These are phyloP conservation scores for Flaveria brownii DNA, from an alignment of 129 eudicot genomes.

Conservation along the genomic window DNA sequence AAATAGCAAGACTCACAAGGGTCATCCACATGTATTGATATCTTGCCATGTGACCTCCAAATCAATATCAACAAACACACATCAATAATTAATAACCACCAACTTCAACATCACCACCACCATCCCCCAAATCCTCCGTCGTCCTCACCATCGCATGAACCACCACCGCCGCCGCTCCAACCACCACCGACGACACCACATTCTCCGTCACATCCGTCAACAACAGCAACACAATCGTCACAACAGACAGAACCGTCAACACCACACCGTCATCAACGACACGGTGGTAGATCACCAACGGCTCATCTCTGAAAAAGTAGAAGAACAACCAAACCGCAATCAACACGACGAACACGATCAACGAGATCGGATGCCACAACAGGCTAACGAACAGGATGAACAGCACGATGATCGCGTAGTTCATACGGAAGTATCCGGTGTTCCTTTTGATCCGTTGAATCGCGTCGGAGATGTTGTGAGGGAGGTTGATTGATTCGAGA, in stretches of 20 bases:
- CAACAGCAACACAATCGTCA: constrained; percentile 53
- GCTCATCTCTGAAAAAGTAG: constrained; percentile 67
- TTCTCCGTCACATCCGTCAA: constrained; percentile 46
- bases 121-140: constrained; percentile 59
- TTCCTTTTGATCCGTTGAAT: constrained; percentile 42
- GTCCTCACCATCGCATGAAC: constrained; percentile 58
- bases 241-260: constrained; percentile 36
- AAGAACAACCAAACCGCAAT: constrained; percentile 68
- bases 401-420: constrained; percentile 48
- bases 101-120: constrained; percentile 44
- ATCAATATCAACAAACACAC: constrained; percentile 16
- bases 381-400: constrained; percentile 46
- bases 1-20: too few species aligned
- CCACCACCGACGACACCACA: constrained; percentile 43
- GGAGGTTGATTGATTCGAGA: constrained; percentile 39
- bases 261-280: constrained; percentile 47
- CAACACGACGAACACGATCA: constrained; percentile 47
- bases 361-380: constrained; percentile 58
- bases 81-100: constrained; percentile 32
- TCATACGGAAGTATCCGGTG: constrained; percentile 54
- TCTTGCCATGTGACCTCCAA: too few species aligned
- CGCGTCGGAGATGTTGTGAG: constrained; percentile 35
- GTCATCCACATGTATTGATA: too few species aligned
- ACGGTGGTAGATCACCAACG: constrained; percentile 43
- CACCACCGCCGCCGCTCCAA: constrained; percentile 50